phyloP scores from a whole-genome alignment of 2,329 filamentous ascomycete species.

The Colletotrichum magnum region DNA sequence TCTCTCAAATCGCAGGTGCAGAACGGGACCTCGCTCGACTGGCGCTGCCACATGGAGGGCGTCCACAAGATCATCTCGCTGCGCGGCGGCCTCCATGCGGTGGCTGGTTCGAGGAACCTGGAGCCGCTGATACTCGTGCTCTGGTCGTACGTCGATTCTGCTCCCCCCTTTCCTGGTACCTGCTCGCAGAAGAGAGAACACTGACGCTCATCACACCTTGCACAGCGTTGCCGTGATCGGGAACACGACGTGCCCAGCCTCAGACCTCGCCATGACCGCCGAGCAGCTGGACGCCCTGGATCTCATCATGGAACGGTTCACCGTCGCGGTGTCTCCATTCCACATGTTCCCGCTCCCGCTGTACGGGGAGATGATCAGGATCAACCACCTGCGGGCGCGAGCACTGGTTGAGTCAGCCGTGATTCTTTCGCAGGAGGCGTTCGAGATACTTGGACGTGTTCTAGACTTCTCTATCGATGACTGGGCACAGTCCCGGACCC shows the following conservation, averaged over 20 bases:
- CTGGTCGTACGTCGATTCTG: conserved; percentile 44
- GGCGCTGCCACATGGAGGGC: conserved; percentile 53
- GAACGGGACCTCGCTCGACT: conserved; percentile 49
- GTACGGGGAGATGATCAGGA: conserved; percentile 51
- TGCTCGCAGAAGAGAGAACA: not conserved
- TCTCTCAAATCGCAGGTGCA: conserved; percentile 46
- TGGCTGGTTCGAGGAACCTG: conserved; percentile 36
- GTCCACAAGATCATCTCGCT: conserved; percentile 49
- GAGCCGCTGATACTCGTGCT: conserved; percentile 47
- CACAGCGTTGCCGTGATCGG: conserved; percentile 50
- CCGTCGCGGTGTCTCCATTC: conserved; percentile 42
- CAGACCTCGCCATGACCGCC: conserved; percentile 46
- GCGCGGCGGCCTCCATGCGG: conserved; percentile 49
- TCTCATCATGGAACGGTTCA: conserved; percentile 44
- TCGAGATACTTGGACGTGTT: conserved; percentile 40
- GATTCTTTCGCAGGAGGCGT: conserved; percentile 5
- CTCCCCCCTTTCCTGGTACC: not conserved
- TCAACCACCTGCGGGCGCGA: conserved; percentile 52
- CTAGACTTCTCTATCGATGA: conserved; percentile 46
- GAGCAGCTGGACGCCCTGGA: conserved; percentile 47
- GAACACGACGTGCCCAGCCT: conserved; percentile 54
- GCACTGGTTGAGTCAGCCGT: conserved; percentile 40
- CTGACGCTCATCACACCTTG: conserved; percentile 35
- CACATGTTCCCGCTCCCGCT: conserved; percentile 49
- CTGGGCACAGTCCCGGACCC: conserved; percentile 49